Evolutionary conservation across 2,329 filamentous ascomycete species (phyloP), one percentile per base, ranked within the genome.

Genomic region (Colletotrichum higginsianum): DNA sequence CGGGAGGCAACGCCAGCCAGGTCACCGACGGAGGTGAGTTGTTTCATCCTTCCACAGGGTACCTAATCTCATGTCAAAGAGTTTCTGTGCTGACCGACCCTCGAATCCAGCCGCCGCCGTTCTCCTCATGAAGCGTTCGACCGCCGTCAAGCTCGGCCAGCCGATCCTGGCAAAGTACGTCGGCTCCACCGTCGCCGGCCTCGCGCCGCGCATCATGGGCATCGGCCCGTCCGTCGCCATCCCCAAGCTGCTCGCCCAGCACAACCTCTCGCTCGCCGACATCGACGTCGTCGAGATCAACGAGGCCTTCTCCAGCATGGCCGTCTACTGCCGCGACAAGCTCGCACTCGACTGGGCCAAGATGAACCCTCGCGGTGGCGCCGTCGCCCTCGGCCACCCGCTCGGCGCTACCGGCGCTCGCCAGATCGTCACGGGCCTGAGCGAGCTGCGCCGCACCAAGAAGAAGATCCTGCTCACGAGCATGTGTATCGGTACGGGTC

Each of bases 261-360:
- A 92, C 88, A 91, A 92, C 83, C 84, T 99, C 73, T 89, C 88
- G 30, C 86, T 97, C 65, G 89, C 92, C 71, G 96, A 98, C 77
- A 89, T 96, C 73, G 96, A 99, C 79, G 88, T 98, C 46, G 87
- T 96, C 76, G 96, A 98, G 88, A 84, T 99, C 80, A 99, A 99
- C 86, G 96, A 99, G 88, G 96, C 96, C 1, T 99, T 99, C 79
- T 96, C 95, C 26, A 96, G 93, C 63, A 98, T 98, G 96, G 95
- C 94, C 1, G 95, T 98, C 40, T 98, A 98, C 89, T 98, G 95
- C 84, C 85, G 93, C 66, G 88, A 94, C 78, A 90, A 86, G 75
- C 87, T 96, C 61, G 89, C 89, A 75, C 85, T 96, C 61, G 91
- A 93, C 79, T 89, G 88, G 82, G 82, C 87, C 77, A 96, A 95